Percentiles rank a stretch among this genome's conserved stretches.
Evolutionary conservation across 2,329 filamentous ascomycete genomes (phyloP).

Genomic region (Claviceps fusiformis): DNA sequence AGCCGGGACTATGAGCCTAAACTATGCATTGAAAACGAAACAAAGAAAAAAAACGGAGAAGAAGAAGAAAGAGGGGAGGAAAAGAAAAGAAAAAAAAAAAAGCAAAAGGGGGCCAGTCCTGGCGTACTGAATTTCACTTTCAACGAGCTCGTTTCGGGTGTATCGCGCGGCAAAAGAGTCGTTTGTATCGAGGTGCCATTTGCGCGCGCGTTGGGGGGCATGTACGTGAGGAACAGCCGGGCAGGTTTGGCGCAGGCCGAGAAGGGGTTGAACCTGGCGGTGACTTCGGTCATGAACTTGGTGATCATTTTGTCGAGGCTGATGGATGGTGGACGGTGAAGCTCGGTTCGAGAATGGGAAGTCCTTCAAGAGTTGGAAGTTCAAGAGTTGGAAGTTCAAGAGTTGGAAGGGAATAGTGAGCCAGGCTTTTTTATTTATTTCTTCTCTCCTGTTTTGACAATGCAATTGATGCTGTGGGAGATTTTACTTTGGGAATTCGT

Average conservation of each 20-base stretch:
- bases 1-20: constrained; percentile 4
- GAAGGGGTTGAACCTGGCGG: constrained; percentile 88
- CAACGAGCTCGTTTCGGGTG: constrained; percentile 55
- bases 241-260: constrained; percentile 64
- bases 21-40: no score
- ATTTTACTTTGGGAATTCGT: no score
- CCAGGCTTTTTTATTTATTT: no score
- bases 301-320: constrained; percentile 53
- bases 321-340: no score
- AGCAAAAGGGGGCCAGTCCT: background rate
- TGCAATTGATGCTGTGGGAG: no score
- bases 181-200: constrained; percentile 66
- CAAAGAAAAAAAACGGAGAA: no score
- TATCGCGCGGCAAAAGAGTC: constrained; percentile 57
- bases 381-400: no score
- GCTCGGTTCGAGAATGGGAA: no score
- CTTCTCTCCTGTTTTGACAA: no score
- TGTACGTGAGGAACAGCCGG: constrained; percentile 71
- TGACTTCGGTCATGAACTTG: constrained; percentile 73
- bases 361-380: no score
- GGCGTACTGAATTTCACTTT: constrained; percentile 76
- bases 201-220: constrained; percentile 65
- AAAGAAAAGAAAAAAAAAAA: background rate
- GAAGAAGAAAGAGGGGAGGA: no score
- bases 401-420: no score